A percentile compares a stretch with the other conserved stretches of the same genome.
Conservation (phyloP, 2,329 filamentous ascomycete species). For the Acrocalymma vagum region DNA sequence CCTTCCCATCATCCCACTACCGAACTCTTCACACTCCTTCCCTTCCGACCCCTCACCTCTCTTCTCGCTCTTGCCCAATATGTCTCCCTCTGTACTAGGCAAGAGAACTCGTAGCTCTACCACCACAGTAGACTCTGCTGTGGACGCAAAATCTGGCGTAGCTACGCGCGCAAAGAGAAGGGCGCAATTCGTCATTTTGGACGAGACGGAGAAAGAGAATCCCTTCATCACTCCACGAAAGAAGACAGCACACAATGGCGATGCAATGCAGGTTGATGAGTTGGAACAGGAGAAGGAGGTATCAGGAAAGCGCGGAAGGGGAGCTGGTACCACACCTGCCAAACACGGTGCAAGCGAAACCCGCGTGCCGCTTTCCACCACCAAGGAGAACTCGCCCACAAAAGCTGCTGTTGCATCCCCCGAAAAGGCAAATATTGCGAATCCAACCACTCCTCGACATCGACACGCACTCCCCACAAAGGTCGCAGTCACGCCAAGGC, state of each 20-base stretch:
- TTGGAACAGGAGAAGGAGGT: slow-evolving; percentile 39
- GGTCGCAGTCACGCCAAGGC: slow-evolving; percentile 80
- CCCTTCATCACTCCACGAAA: slow-evolving; percentile 57
- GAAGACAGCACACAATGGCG: slow-evolving; percentile 46
- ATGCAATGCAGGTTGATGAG: slow-evolving; percentile 57
- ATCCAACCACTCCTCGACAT: slow-evolving; percentile 78
- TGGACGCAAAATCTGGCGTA: slow-evolving; percentile 31
- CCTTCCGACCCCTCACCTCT: too few relatives aligned
- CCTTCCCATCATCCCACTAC: slow-evolving; percentile 29
- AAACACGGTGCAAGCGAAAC: slow-evolving; percentile 57
- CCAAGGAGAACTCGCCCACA: slow-evolving; percentile 57
- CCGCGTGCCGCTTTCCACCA: slow-evolving; percentile 53
- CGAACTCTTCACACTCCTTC: slow-evolving; percentile 26
- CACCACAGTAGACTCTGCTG: slow-evolving; percentile 26
- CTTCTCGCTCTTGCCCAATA: slow-evolving; percentile 25
- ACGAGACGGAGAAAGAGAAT: slow-evolving; percentile 75
- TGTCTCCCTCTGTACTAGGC: slow-evolving; percentile 47
- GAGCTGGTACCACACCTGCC: slow-evolving; percentile 49
- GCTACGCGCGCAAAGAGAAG: slow-evolving; percentile 52
- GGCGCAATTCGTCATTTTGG: slow-evolving; percentile 55
- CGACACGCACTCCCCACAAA: slow-evolving; percentile 77
- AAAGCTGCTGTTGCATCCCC: slow-evolving; percentile 61
- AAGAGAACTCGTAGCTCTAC: slow-evolving; percentile 48
- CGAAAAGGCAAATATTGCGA: slow-evolving; percentile 49
- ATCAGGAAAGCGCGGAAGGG: slow-evolving; percentile 45